Percentiles rank a stretch among this genome's conserved stretches.
These are phyloP conservation scores for Cutaneotrichosporon arboriforme DNA, from an alignment of 1,284 basidiomycete species.

Conservation along the genomic window DNA sequence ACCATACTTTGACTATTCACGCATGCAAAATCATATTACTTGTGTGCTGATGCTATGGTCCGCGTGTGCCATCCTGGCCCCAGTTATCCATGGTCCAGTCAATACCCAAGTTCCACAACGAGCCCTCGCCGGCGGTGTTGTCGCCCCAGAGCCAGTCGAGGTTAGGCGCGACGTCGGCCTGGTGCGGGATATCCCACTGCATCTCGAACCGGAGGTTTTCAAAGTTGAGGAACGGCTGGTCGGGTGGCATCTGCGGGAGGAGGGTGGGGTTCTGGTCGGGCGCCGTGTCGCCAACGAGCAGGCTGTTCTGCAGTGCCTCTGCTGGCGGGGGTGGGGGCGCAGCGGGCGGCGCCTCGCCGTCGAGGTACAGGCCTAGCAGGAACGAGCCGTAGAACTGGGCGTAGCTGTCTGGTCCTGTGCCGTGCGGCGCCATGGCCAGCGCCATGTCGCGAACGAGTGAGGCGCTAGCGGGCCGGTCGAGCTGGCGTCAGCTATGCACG, in stretches of 20 bases:
- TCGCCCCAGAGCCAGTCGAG: conserved; percentile 9
- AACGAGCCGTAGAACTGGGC: conserved; percentile 10
- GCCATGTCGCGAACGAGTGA: conserved; percentile 1
- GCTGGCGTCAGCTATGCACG: conserved; percentile 3
- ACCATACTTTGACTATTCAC: neutral
- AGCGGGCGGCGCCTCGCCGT: neutral
- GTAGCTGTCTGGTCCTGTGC: conserved; percentile 1
- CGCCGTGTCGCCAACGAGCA: too few species aligned
- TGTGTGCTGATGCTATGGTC: neutral
- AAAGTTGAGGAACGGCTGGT: neutral
- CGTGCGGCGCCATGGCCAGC: conserved; percentile 3
- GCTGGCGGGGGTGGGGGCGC: neutral
- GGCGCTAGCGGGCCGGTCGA: neutral
- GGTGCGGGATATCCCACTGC: conserved; percentile 1
- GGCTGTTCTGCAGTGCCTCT: neutral
- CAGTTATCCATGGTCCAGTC: neutral
- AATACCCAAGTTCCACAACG: neutral
- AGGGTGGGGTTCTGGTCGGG: neutral
- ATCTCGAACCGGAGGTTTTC: conserved; percentile 1
- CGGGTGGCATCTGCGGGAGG: neutral
- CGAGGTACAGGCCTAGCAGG: conserved; percentile 3
- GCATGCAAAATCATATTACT: too few species aligned
- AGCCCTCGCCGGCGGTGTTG: neutral
- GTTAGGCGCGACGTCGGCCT: neutral
- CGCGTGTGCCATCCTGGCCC: too few species aligned